Conservation (phyloP, 176 grass and related monocot genomes). For the Oryza punctata region DNA sequence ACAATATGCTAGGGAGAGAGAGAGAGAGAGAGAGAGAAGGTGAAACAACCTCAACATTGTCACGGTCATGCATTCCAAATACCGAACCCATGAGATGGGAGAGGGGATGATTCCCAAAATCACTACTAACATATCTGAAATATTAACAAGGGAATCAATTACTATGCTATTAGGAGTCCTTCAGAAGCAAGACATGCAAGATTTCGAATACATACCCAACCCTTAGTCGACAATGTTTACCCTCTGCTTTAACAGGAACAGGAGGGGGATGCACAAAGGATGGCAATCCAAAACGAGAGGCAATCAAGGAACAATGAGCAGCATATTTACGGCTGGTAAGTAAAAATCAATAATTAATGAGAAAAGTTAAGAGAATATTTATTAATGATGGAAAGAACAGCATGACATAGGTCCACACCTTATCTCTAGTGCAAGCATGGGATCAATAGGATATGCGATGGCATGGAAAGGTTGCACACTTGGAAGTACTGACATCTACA, state of each 20-base stretch:
- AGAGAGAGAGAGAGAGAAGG: neutral
- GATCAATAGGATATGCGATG: conserved; percentile 89
- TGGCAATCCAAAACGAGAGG: conserved; percentile 70
- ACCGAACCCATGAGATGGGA: conserved; percentile 96
- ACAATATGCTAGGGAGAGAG: neutral
- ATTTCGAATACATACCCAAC: conserved; percentile 63
- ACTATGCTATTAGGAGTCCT: conserved; percentile 21
- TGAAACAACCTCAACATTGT: conserved; percentile 68
- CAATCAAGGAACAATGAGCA: conserved; percentile 75
- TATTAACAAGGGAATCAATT: conserved; percentile 20
- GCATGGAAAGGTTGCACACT: conserved; percentile 98
- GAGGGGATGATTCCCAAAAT: conserved; percentile 95
- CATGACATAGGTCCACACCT: conserved; percentile 37
- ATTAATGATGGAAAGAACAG: conserved; percentile 13
- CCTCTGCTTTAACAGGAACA: conserved; percentile 63
- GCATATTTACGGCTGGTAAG: conserved; percentile 71
- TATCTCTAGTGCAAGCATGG: conserved; percentile 82
- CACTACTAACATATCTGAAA: conserved; percentile 88
- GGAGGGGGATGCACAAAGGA: conserved; percentile 65
- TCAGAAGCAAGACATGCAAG: conserved; percentile 1
- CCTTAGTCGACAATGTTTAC: conserved; percentile 60
- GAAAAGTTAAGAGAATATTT: neutral
- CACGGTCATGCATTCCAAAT: conserved; percentile 81
- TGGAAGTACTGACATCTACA: conserved; percentile 62
- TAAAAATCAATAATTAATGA: neutral